Evolutionary conservation across 2,329 filamentous ascomycete species (phyloP), one percentile per base, ranked within the genome.

Genomic region (Ceratocystis cacaofunesta): DNA sequence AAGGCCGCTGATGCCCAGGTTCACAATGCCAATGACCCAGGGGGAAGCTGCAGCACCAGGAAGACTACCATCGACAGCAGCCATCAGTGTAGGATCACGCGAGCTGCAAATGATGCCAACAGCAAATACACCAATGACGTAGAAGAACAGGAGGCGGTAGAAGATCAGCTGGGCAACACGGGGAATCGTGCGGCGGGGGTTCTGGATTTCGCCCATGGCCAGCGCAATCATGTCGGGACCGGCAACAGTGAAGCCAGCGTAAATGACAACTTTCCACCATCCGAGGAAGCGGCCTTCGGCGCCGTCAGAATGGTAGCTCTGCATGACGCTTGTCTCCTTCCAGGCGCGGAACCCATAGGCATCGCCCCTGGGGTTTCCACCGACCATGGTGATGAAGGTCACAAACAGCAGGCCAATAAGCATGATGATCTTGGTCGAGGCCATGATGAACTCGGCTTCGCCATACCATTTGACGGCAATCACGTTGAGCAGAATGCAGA

Each of bases 151-250:
- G 41, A 90, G 77, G 61, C 88, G 85, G 73, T 86, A 89, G 74
- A 90, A 89, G 43, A 89, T 85, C 58, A 84, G 84, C 69, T 88
- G 89, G 75, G 82, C 89, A 1, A 87, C 87, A 66, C 80, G 81
- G 0, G 87, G 87, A 74, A 91, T 83, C 36, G 84, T 81, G 28
- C 75, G 74, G 52, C 86, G 80, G 1, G 86, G 85, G 71, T 87
- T 86, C 70, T 85, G 80, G 19, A 85, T 81, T 73, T 89, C 86
- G 57, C 77, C 78, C 1, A 76, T 74, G 1, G 78, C 75, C 61
- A 84, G 79, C 32, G 78, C 76, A 68, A 88, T 83, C 73, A 87
- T 87, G 70, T 88, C 85, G 0, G 85, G 85, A 5, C 85, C 85
- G 12, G 83, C 81, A 68, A 88, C 82, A 44, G 84, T 86, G 76